Evolutionary conservation across 352 stramenopile species (phyloP), one percentile per base, ranked within the genome.

Genomic region (Globisporangium cederbergense): DNA sequence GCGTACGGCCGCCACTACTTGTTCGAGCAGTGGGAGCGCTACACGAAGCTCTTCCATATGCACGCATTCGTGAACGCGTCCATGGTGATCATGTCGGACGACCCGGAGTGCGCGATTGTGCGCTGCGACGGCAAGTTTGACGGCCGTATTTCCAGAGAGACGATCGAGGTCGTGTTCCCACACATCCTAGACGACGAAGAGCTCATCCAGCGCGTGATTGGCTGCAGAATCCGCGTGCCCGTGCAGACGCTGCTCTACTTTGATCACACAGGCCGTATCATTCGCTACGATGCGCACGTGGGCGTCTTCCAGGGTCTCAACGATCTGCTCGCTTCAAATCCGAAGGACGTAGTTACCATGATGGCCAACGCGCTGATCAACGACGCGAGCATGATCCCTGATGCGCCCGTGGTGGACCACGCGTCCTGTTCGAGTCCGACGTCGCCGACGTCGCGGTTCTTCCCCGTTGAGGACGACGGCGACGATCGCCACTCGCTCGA

Each of bases 141-240:
- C 34, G 47, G 59, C 1, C 36, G n/a, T 8, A 45, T 60, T 18
- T 56, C 45, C 4, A 47, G 40, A 22, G 25, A 18, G 30, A 64
- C 60, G 22, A 64, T 71, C 47, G 65, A 71, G 47, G 28, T 59
- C n/a, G 32, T 71, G 22, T 71, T 64, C 22, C 65, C 54, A 4
- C 60, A 64, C 22, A 32, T 71, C 36, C 28, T 63, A 2, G 34
- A 40, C 47, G 51, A 71, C 47, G 65, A 67, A n/a, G 36, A 38
- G 25, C 53, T 71, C n/a, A 30, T 64, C 11, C 45, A 64, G 28
- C 53, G 49, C 6, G 25, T 71, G 13, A 45, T 71, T 13, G 65
- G 60, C 11, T 16, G 46, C 51, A 56, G 47, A 10, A 36, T 71
- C 18, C 34, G 22, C 32, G 30, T 57, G 0, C 56, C 56, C 4